Evolutionary conservation across 495 filamentous ascomycete species (phyloP).

Genomic region (Annulohypoxylon stygium): DNA sequence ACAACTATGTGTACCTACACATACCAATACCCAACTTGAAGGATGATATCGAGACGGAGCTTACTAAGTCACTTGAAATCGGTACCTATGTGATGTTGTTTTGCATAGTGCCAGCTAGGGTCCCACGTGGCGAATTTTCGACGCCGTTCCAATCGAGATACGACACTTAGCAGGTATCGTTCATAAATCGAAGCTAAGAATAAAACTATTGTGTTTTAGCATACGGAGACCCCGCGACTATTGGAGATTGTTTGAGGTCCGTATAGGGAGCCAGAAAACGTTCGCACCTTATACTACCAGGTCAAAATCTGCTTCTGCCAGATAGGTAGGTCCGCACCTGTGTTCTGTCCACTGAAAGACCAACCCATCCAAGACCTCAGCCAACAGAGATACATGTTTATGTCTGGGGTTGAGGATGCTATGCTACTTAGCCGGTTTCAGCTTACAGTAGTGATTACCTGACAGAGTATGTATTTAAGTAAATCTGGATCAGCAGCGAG

Average conservation of each 20-base stretch:
- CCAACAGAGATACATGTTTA: neutral
- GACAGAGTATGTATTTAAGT: neutral
- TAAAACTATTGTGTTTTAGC: neutral
- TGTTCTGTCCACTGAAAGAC: neutral
- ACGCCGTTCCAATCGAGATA: neutral
- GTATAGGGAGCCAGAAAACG: neutral
- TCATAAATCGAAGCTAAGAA: neutral
- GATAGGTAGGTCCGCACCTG: neutral
- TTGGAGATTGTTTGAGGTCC: neutral
- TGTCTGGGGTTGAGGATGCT: neutral
- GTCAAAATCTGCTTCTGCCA: neutral
- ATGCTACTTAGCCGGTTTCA: slow-evolving; percentile 11
- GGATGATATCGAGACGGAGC: neutral
- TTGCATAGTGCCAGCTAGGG: neutral
- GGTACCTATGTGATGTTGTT: neutral
- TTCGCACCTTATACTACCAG: neutral
- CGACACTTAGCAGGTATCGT: neutral
- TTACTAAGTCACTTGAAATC: neutral
- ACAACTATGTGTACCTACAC: neutral
- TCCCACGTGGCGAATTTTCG: slow-evolving; percentile 11
- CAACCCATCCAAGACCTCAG: neutral
- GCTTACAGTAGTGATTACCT: slow-evolving; percentile 4
- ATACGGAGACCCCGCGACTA: slow-evolving; percentile 15
- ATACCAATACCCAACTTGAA: too few species aligned
- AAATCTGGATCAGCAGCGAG: slow-evolving; percentile 3